Evolutionary conservation across 176 grass and related monocot species (phyloP).

Genomic region (Hsuehochloa calcarea): DNA sequence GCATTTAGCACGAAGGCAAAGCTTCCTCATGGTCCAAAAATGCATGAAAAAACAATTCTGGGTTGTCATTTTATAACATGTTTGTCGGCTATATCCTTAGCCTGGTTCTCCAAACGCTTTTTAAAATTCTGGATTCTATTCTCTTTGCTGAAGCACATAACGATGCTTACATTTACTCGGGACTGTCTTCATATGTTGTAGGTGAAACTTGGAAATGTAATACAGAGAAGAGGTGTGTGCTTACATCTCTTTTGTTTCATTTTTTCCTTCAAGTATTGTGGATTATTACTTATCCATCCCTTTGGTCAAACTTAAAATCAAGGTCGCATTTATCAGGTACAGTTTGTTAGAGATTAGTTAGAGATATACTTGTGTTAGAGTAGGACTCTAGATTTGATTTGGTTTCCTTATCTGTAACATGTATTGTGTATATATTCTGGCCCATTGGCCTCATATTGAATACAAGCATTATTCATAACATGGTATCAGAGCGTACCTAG

Average conservation of each 20-base stretch:
- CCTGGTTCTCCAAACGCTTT: neutral
- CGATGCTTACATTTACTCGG: neutral
- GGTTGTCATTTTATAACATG: neutral
- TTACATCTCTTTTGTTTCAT: slow-evolving; percentile 35
- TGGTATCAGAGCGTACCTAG: no score
- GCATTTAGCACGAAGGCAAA: neutral
- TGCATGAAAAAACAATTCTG: neutral
- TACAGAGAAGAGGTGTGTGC: slow-evolving; percentile 74
- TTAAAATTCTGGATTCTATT: neutral
- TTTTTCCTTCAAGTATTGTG: slow-evolving; percentile 20
- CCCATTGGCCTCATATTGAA: no score
- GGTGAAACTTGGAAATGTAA: slow-evolving; percentile 84
- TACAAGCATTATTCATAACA: no score
- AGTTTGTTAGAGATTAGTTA: no score
- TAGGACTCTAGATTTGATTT: no score
- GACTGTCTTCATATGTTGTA: slow-evolving; percentile 32
- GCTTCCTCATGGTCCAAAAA: neutral
- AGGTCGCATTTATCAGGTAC: slow-evolving; percentile 79
- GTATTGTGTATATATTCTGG: no score
- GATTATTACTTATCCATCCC: slow-evolving; percentile 31
- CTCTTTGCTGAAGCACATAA: neutral
- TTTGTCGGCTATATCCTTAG: neutral
- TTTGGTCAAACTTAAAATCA: slow-evolving; percentile 46
- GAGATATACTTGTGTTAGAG: no score
- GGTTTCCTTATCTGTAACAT: no score